Conservation (phyloP, 164 flowering plant genomes). For the Vitis rupestris region DNA sequence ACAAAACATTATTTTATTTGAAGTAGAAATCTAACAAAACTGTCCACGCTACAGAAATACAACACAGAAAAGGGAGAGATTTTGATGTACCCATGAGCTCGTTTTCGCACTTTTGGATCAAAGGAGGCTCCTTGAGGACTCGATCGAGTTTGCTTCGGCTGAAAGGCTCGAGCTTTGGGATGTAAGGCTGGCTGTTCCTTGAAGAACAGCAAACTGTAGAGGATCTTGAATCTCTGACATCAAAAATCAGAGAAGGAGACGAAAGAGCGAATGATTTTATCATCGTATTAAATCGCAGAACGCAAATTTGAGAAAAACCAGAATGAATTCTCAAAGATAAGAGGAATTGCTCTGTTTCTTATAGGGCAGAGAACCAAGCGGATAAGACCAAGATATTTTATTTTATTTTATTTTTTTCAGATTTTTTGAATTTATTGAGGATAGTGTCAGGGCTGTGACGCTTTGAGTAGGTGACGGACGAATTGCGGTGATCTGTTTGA, state of each 20-base stretch:
- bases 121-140: constrained; percentile 57
- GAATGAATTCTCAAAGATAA: too few species aligned
- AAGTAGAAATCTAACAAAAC: not conserved
- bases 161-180: constrained; percentile 87
- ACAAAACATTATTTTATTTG: not conserved
- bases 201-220: constrained; percentile 40
- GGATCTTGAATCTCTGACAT: constrained; percentile 20
- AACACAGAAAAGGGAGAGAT: not conserved
- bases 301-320: too few species aligned
- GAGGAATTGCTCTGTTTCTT: too few species aligned
- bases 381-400: too few species aligned
- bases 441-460: too few species aligned
- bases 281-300: constrained; percentile 1
- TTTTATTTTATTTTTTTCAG: too few species aligned
- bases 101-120: constrained; percentile 64
- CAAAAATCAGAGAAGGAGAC: constrained; percentile 31
- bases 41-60: too few species aligned
- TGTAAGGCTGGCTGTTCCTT: constrained; percentile 31
- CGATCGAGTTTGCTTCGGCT: constrained; percentile 67
- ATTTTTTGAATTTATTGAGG: too few species aligned
- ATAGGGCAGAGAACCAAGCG: too few species aligned
- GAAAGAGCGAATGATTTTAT: constrained; percentile 22
- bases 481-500: too few species aligned
- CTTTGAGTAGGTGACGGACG: too few species aligned
- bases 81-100: constrained; percentile 52